These are phyloP conservation scores for cucumber (Cucumis sativus) DNA, from an alignment of 306 rosid species.

Conservation along the genomic window Cucumber_9930_V3 NC_026661.2:17196001-17196500, in stretches of 20 bases:
- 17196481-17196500: constrained; percentile 80
- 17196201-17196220: constrained; percentile 30
- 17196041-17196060: constrained; percentile 37
- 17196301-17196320: constrained; percentile 6
- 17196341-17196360: constrained; percentile 65
- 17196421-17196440: constrained; percentile 91
- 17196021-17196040: constrained; percentile 38
- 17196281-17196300: constrained; percentile 10
- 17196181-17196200: constrained; percentile 33
- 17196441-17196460: constrained; percentile 92
- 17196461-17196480: constrained; percentile 96
- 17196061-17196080: constrained; percentile 53
- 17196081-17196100: constrained; percentile 43
- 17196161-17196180: constrained; percentile 28
- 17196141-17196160: constrained; percentile 20
- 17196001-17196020: constrained; percentile 42
- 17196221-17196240: constrained; percentile 34
- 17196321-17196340: constrained; percentile 54
- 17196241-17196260: constrained; percentile 8
- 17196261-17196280: constrained; percentile 1
- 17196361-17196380: constrained; percentile 65
- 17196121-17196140: constrained; percentile 95
- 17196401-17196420: constrained; percentile 92
- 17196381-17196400: constrained; percentile 82
- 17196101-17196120: constrained; percentile 31